Conservation (phyloP, 352 stramenopile species). For the Globisporangium megalacanthum region DNA sequence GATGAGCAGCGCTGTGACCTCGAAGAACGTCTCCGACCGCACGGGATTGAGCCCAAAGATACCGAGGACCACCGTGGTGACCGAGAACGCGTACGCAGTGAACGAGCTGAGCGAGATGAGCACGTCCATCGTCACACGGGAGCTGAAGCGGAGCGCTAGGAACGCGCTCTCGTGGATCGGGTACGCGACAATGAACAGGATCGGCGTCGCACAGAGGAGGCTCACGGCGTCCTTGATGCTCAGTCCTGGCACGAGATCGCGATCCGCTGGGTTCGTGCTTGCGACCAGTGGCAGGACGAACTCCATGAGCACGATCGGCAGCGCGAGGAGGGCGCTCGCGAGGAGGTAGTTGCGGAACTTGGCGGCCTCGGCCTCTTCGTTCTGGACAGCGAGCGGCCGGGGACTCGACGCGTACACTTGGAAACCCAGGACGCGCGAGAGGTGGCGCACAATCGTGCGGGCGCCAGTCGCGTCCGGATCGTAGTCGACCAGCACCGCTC, state of each 20-base stretch:
- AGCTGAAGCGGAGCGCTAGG: constrained; percentile 48
- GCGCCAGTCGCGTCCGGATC: constrained; percentile 36
- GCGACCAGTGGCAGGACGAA: constrained; percentile 44
- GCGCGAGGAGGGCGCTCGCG: constrained; percentile 49
- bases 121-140: constrained; percentile 71
- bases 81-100: constrained; percentile 60
- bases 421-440: constrained; percentile 35
- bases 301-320: constrained; percentile 50
- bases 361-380: constrained; percentile 29
- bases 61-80: constrained; percentile 24
- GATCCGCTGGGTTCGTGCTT: constrained; percentile 17
- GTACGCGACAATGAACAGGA: constrained; percentile 50
- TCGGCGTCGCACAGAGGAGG: constrained; percentile 58
- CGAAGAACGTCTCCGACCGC: constrained; percentile 63
- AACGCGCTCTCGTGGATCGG: constrained; percentile 73
- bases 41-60: constrained; percentile 20
- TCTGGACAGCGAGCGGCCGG: constrained; percentile 27
- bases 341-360: constrained; percentile 42
- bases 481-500: constrained; percentile 33
- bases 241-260: constrained; percentile 31
- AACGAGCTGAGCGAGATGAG: constrained; percentile 71
- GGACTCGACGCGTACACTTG: constrained; percentile 49
- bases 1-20: constrained; percentile 60
- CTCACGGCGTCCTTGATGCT: constrained; percentile 48
- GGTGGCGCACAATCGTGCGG: constrained; percentile 28